A percentile compares a stretch with the other conserved stretches of the same genome.
These are phyloP conservation scores for Alternaria gaisen DNA, from an alignment of 2,329 filamentous ascomycete genomes.

Conservation along the genomic window DNA sequence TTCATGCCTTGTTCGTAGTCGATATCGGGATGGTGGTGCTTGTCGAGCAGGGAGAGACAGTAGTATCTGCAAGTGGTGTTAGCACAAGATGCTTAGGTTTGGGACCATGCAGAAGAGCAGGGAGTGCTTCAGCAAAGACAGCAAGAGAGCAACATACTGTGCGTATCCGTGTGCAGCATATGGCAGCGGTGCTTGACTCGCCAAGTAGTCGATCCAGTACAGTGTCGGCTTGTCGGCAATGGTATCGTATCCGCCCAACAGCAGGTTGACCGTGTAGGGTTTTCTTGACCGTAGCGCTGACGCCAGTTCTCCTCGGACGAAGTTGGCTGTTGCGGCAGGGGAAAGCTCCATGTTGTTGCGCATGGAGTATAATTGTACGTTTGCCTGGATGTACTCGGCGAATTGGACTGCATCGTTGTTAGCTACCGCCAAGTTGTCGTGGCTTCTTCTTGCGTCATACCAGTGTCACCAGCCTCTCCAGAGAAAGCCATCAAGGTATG, in stretches of 20 bases:
- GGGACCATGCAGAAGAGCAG: not conserved
- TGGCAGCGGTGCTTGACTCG: constrained; percentile 83
- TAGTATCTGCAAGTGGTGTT: constrained; percentile 73
- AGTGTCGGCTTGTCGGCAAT: constrained; percentile 90
- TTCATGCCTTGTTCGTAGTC: constrained; percentile 88
- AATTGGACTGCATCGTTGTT: constrained; percentile 78
- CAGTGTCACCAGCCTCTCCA: constrained; percentile 94
- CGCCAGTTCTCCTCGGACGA: constrained; percentile 93
- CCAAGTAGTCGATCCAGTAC: constrained; percentile 98
- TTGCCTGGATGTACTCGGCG: constrained; percentile 98
- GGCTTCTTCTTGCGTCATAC: constrained; percentile 60
- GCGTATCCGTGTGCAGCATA: constrained; percentile 99
- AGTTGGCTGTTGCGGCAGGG: constrained; percentile 87
- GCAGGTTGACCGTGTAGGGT: constrained; percentile 95
- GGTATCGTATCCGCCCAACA: constrained; percentile 91
- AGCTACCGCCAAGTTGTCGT: constrained; percentile 5
- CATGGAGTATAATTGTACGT: constrained; percentile 98
- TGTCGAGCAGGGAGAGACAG: constrained; percentile 96
- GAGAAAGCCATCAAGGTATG: constrained; percentile 95
- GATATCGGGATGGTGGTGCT: constrained; percentile 97
- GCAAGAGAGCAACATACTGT: constrained; percentile 68
- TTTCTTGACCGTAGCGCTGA: constrained; percentile 88
- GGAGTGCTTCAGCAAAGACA: not conserved
- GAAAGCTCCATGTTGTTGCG: constrained; percentile 93
- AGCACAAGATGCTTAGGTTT: not conserved